Evolutionary conservation across 192 early-diverging fungal species (phyloP).

Genomic region (Entophlyctis luteolus): DNA sequence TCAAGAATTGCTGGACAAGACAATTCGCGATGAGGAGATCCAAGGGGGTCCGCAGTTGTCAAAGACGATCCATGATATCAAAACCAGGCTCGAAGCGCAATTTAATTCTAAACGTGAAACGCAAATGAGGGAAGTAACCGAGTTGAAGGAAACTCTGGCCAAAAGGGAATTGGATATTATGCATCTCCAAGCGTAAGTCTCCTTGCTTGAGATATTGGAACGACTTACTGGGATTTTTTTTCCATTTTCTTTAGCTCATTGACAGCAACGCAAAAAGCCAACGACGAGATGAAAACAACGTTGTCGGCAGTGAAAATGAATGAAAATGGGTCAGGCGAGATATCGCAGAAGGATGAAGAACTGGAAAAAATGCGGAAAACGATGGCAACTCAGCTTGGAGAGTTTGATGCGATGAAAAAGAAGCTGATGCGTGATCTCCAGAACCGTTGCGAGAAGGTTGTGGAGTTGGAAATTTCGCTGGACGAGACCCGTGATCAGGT

Average conservation of each 20-base stretch:
- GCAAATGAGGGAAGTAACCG: slow-evolving; percentile 70
- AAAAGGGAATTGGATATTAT: slow-evolving; percentile 50
- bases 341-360: slow-evolving; percentile 67
- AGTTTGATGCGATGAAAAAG: slow-evolving; percentile 99
- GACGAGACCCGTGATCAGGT: slow-evolving; percentile 85
- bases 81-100: slow-evolving; percentile 78
- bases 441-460: slow-evolving; percentile 95
- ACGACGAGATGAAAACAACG: slow-evolving; percentile 58
- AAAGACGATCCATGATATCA: slow-evolving; percentile 58
- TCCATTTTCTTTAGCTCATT: slow-evolving; percentile 30
- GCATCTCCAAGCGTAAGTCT: slow-evolving; percentile 25
- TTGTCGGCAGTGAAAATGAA: slow-evolving; percentile 42
- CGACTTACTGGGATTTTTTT: neutral
- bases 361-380: slow-evolving; percentile 73
- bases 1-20: slow-evolving; percentile 72
- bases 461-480: slow-evolving; percentile 94
- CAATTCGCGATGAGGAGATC: slow-evolving; percentile 65
- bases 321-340: slow-evolving; percentile 34
- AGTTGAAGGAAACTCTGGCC: slow-evolving; percentile 64
- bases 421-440: slow-evolving; percentile 96
- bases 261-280: slow-evolving; percentile 51
- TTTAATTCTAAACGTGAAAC: slow-evolving; percentile 74
- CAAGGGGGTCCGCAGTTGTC: slow-evolving; percentile 43
- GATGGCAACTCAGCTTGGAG: slow-evolving; percentile 78
- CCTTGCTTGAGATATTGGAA: neutral